phyloP scores from a whole-genome alignment of 495 filamentous ascomycete species.

The Neurospora sp. region DNA sequence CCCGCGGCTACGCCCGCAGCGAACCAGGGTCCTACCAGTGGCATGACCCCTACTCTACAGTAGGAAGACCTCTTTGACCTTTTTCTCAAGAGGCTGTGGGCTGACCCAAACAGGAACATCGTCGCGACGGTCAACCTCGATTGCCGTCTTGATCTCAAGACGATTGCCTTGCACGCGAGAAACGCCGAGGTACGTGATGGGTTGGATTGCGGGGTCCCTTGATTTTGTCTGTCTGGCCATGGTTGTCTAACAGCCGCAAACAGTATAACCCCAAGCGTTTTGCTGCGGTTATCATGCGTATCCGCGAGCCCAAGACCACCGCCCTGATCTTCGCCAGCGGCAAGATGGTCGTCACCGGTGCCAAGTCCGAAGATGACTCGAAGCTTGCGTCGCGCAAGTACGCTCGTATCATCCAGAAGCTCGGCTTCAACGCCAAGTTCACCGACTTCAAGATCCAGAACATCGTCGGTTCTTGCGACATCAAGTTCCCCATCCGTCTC shows the following conservation, averaged over 20 bases:
- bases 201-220: slow-evolving; percentile 8
- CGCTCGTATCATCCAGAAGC: slow-evolving; percentile 98
- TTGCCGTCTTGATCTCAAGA: slow-evolving; percentile 97
- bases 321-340: slow-evolving; percentile 95
- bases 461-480: slow-evolving; percentile 96
- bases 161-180: slow-evolving; percentile 93
- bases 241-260: slow-evolving; percentile 22
- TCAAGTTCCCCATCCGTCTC: slow-evolving; percentile 97
- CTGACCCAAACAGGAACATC: slow-evolving; percentile 86
- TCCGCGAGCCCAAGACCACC: slow-evolving; percentile 97
- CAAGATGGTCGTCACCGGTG: slow-evolving; percentile 99
- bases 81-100: slow-evolving; percentile 24
- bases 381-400: slow-evolving; percentile 97
- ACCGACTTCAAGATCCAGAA: slow-evolving; percentile 99
- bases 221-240: slow-evolving; percentile 28
- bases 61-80: no score
- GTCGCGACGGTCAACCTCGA: slow-evolving; percentile 98
- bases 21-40: slow-evolving; percentile 40
- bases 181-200: slow-evolving; percentile 63
- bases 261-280: slow-evolving; percentile 68
- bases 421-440: slow-evolving; percentile 99
- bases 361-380: slow-evolving; percentile 96
- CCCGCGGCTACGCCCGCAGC: slow-evolving; percentile 89
- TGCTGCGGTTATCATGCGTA: slow-evolving; percentile 99
- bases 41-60: no score